These are phyloP conservation scores for Bruguiera gymnorhiza DNA, from an alignment of 345 rosid genomes.

Conservation along the genomic window DNA sequence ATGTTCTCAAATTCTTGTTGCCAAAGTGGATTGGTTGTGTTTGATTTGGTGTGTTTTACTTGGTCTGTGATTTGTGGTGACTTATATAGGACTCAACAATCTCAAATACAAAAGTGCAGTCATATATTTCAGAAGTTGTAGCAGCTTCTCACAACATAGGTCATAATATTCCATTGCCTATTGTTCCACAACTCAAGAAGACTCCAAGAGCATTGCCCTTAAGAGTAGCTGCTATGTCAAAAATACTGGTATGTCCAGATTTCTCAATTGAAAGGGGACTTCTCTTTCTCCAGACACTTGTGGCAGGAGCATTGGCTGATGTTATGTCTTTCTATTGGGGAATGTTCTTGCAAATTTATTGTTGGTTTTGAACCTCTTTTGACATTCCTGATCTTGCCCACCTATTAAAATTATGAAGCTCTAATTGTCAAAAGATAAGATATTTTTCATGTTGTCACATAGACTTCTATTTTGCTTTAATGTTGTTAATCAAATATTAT, in stretches of 20 bases:
- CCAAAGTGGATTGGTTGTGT: slow-evolving; percentile 10
- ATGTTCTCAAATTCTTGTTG: slow-evolving; percentile 3
- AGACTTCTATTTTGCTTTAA: too few species aligned
- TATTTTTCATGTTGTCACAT: too few species aligned
- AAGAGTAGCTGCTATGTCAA: slow-evolving; percentile 87
- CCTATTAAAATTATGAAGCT: neutral
- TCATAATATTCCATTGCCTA: slow-evolving; percentile 41
- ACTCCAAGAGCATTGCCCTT: slow-evolving; percentile 61
- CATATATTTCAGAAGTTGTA: slow-evolving; percentile 66
- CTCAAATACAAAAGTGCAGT: slow-evolving; percentile 53
- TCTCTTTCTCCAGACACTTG: neutral
- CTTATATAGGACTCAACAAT: slow-evolving; percentile 13
- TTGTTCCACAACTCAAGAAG: slow-evolving; percentile 65
- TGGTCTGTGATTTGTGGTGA: neutral
- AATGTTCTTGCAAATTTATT: neutral
- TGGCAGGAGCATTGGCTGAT: neutral
- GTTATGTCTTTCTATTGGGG: neutral
- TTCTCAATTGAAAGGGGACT: too few species aligned
- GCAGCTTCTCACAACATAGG: slow-evolving; percentile 53
- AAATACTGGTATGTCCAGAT: slow-evolving; percentile 62
- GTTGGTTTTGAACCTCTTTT: neutral
- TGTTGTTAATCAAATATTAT: too few species aligned
- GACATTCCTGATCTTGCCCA: neutral
- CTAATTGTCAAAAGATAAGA: neutral
- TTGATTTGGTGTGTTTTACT: slow-evolving; percentile 8